phyloP scores from a whole-genome alignment of 164 flowering plant species.

The Tetrastigma voinierianum region DNA sequence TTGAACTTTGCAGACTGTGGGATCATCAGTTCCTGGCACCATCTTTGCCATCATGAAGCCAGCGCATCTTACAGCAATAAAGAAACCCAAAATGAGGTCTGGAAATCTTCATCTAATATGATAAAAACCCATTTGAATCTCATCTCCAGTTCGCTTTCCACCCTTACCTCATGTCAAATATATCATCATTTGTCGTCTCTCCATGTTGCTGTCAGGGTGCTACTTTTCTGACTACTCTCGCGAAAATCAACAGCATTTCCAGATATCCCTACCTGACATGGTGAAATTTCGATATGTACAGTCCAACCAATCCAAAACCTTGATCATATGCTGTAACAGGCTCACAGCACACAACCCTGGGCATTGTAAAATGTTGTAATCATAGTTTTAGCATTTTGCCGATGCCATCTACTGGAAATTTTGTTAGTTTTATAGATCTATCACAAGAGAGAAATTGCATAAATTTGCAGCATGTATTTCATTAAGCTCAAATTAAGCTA shows the following conservation, averaged over 20 bases:
- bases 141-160: background rate
- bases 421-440: background rate
- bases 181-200: constrained; percentile 93
- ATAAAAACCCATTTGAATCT: background rate
- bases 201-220: constrained; percentile 35
- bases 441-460: background rate
- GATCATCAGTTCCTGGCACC: constrained; percentile 94
- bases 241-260: constrained; percentile 93
- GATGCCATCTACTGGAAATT: background rate
- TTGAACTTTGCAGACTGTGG: constrained; percentile 63
- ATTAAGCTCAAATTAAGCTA: no score
- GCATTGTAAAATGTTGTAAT: background rate
- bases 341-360: background rate
- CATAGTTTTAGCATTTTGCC: background rate
- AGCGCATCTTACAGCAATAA: constrained; percentile 62
- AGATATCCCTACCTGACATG: constrained; percentile 80
- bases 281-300: constrained; percentile 7
- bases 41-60: constrained; percentile 98
- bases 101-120: background rate
- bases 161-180: constrained; percentile 94
- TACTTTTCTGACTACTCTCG: constrained; percentile 40
- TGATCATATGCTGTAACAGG: background rate
- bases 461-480: no score
- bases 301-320: constrained; percentile 1
- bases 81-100: constrained; percentile 7